Evolutionary conservation across 257 asterid genomes (phyloP).

Genomic region (Solanum habrochaites): DNA sequence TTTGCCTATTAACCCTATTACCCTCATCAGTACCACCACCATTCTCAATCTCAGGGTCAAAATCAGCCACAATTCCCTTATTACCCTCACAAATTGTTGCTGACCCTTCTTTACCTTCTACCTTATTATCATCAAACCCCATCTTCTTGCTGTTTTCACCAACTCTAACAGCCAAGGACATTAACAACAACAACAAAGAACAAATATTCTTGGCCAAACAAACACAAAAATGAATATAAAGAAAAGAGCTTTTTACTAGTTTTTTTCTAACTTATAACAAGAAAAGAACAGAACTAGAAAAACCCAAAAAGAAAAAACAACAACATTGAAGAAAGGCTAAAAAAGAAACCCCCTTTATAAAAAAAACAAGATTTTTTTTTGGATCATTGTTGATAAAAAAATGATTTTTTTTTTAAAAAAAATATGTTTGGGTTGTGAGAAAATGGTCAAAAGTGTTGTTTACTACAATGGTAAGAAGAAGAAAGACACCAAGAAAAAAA

Average conservation of each 20-base stretch:
- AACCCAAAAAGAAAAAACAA: background rate
- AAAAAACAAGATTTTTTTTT: background rate
- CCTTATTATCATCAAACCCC: conserved; percentile 65
- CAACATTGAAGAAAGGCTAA: background rate
- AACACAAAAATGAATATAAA: background rate
- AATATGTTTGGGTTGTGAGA: background rate
- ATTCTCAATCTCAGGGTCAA: background rate
- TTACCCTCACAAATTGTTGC: conserved; percentile 6
- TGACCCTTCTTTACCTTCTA: conserved; percentile 20
- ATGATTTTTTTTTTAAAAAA: rapidly evolving
- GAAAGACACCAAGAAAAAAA: background rate
- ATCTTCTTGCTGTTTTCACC: conserved; percentile 52
- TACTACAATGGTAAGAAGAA: background rate
- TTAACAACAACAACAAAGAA: conserved; percentile 12
- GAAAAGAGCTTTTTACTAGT: background rate
- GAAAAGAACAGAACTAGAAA: background rate
- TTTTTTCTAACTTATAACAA: background rate
- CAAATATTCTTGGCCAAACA: background rate
- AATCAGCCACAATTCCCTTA: conserved; percentile 5
- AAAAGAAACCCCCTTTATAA: background rate
- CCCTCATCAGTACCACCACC: background rate
- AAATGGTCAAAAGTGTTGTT: background rate
- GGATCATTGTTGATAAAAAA: background rate
- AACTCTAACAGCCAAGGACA: conserved; percentile 73
- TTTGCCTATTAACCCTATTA: conserved; percentile 30